Conservation (phyloP, 768 basidiomycete species). For the Mycena albidolilacea region DNA sequence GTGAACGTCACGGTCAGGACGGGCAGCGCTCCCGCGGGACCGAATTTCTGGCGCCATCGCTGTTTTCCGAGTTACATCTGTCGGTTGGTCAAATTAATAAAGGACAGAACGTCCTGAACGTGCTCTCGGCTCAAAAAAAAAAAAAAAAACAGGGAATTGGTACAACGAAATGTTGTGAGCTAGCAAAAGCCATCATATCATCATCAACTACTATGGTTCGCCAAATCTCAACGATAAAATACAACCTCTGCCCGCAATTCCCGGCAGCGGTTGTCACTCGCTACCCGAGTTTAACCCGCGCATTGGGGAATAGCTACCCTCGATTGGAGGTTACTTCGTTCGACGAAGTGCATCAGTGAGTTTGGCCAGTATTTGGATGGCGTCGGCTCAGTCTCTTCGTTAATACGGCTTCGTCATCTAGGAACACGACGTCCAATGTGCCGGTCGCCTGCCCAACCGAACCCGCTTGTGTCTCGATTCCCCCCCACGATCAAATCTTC, state of each 20-base stretch:
- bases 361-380: not conserved
- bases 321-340: not conserved
- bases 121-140: not conserved
- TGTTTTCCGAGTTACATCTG: not conserved
- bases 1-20: slow-evolving; percentile 7
- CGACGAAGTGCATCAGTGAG: not conserved
- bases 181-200: not conserved
- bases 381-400: not conserved
- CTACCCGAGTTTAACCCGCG: slow-evolving; percentile 27
- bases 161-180: not conserved
- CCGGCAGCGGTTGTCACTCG: slow-evolving; percentile 1
- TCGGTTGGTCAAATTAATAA: slow-evolving; percentile 7
- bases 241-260: slow-evolving; percentile 15
- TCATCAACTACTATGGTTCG: not conserved
- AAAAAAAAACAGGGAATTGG: not conserved
- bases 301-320: slow-evolving; percentile 22
- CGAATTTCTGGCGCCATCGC: slow-evolving; percentile 3
- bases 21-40: not conserved
- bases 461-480: not conserved
- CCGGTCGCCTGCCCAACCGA: not conserved
- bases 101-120: not conserved
- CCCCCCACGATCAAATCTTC: not conserved
- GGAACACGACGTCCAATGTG: not conserved
- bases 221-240: not conserved
- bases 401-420: not conserved